These are phyloP conservation scores for Fusarium sp. DNA, from an alignment of 2,329 filamentous ascomycete species.

Conservation along the genomic window DNA sequence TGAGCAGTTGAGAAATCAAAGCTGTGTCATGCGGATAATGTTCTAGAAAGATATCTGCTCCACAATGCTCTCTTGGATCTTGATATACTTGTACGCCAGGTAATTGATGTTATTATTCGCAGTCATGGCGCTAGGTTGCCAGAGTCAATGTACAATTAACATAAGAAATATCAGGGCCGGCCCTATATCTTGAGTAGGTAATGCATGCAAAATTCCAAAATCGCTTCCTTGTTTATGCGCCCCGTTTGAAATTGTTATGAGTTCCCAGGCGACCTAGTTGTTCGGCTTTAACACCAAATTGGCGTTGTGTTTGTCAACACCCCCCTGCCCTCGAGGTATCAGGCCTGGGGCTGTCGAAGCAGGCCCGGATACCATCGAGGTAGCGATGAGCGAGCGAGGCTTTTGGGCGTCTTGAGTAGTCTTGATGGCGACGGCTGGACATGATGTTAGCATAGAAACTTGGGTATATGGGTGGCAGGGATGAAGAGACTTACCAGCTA, in stretches of 20 bases:
- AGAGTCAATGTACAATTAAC: too few species aligned
- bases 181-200: constrained; percentile 11
- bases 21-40: background rate
- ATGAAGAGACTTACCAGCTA: constrained; percentile 21
- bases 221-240: constrained; percentile 10
- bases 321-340: constrained; percentile 20
- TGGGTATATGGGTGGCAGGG: fast-evolving
- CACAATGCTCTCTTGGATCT: background rate
- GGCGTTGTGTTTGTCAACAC: constrained; percentile 6
- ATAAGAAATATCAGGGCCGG: constrained; percentile 19
- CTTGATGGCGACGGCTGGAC: constrained; percentile 30
- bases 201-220: background rate
- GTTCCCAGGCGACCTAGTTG: background rate
- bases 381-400: background rate
- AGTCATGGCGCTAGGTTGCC: too few species aligned
- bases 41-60: background rate
- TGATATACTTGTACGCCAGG: too few species aligned
- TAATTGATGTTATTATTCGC: too few species aligned
- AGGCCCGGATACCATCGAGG: constrained; percentile 1
- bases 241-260: background rate
- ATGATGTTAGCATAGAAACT: constrained; percentile 1
- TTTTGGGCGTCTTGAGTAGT: constrained; percentile 20
- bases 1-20: too few species aligned
- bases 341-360: constrained; percentile 10
- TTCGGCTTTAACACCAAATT: constrained; percentile 7